Evolutionary conservation across 2,329 filamentous ascomycete genomes (phyloP).

Genomic region (Colletotrichum musae): DNA sequence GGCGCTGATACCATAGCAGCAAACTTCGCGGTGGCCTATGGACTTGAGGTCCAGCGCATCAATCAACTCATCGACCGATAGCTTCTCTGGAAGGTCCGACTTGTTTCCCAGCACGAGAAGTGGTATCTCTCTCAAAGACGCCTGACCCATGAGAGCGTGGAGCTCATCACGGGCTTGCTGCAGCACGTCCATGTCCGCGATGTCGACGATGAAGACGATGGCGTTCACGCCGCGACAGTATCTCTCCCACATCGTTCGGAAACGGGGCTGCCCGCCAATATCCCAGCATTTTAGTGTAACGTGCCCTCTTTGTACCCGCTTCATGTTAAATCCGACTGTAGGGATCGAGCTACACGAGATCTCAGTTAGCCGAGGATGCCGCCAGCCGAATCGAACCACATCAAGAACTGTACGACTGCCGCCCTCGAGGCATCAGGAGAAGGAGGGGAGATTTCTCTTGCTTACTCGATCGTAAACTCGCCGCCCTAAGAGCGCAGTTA

Average conservation of each 20-base stretch:
- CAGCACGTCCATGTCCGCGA: constrained; percentile 85
- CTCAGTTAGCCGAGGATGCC: constrained; percentile 42
- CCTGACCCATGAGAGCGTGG: constrained; percentile 88
- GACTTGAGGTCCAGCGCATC: constrained; percentile 91
- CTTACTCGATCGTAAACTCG: constrained; percentile 99
- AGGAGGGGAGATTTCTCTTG: constrained; percentile 61
- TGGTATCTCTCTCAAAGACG: constrained; percentile 88
- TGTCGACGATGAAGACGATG: constrained; percentile 98
- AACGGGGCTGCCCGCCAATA: constrained; percentile 94
- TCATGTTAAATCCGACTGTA: constrained; percentile 99
- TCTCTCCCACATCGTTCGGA: constrained; percentile 99
- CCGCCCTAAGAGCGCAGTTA: constrained; percentile 78
- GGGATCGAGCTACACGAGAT: constrained; percentile 86
- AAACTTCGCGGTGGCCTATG: constrained; percentile 93
- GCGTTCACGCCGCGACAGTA: constrained; percentile 98
- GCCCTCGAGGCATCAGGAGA: constrained; percentile 3
- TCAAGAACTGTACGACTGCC: not conserved
- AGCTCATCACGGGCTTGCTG: constrained; percentile 93
- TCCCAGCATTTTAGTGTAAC: constrained; percentile 99
- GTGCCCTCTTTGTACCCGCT: constrained; percentile 96
- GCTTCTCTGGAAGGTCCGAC: constrained; percentile 91
- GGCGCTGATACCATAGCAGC: constrained; percentile 98
- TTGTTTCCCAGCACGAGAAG: constrained; percentile 97
- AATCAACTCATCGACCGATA: constrained; percentile 95
- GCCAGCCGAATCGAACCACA: constrained; percentile 24